Conservation (phyloP, 2,329 filamentous ascomycete species). For the Cadophora sp. region DNA sequence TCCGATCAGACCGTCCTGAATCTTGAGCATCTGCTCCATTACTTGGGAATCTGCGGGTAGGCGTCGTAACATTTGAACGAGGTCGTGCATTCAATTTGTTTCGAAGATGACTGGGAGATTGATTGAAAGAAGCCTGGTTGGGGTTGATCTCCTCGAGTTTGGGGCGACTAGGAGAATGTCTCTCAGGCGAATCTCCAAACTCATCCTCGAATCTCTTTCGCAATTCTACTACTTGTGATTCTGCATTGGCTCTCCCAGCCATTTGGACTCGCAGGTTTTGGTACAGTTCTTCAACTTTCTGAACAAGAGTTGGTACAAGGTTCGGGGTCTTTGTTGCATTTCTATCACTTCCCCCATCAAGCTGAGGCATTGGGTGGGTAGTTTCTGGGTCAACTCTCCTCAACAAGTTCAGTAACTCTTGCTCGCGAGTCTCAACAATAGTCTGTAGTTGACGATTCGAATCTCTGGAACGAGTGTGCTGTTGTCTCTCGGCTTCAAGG, state of each 20-base stretch:
- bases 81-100: slow-evolving; percentile 60
- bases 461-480: slow-evolving; percentile 83
- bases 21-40: slow-evolving; percentile 70
- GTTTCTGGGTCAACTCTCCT: slow-evolving; percentile 82
- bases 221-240: slow-evolving; percentile 80
- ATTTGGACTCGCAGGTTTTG: slow-evolving; percentile 85
- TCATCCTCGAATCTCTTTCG: slow-evolving; percentile 77
- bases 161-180: slow-evolving; percentile 69
- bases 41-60: slow-evolving; percentile 73
- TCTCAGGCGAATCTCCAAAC: slow-evolving; percentile 67
- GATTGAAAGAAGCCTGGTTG: slow-evolving; percentile 76
- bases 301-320: slow-evolving; percentile 82
- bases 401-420: slow-evolving; percentile 82
- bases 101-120: slow-evolving; percentile 76
- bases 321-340: slow-evolving; percentile 60
- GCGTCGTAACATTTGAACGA: slow-evolving; percentile 79
- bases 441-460: slow-evolving; percentile 83
- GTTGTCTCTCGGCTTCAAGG: slow-evolving; percentile 87
- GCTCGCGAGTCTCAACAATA: slow-evolving; percentile 79
- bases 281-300: slow-evolving; percentile 87
- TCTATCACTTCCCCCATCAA: slow-evolving; percentile 61
- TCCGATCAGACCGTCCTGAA: slow-evolving; percentile 84
- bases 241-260: slow-evolving; percentile 81
- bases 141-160: slow-evolving; percentile 87
- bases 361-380: slow-evolving; percentile 56